A percentile compares a stretch with the other conserved stretches of the same genome.
Conservation (phyloP, 805 yeast species). For the Priceomyces melissophilus region DNA sequence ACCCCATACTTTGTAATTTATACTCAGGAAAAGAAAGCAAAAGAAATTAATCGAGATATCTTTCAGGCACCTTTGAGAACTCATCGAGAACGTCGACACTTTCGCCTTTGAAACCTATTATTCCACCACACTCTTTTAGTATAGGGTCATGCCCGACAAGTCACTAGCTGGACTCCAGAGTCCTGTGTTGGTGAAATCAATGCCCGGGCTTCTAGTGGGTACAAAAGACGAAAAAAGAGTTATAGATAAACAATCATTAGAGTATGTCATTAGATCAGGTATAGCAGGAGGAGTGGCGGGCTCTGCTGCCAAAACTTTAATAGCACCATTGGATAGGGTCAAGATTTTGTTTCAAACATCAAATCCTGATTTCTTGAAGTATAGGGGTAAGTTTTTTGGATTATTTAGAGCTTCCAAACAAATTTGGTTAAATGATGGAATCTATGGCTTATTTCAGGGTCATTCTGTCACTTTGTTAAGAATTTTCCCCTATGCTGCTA, state of each 20-base stretch:
- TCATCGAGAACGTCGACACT: no score
- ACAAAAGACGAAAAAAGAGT: conserved; percentile 19
- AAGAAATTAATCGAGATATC: no score
- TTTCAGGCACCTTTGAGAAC: no score
- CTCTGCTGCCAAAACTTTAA: conserved; percentile 89
- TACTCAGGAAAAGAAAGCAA: no score
- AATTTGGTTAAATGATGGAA: conserved; percentile 68
- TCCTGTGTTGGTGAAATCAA: no score
- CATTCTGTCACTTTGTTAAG: conserved; percentile 90
- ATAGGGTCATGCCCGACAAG: no score
- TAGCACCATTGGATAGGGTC: conserved; percentile 94
- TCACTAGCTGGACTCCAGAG: no score
- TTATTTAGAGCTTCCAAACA: conserved; percentile 65
- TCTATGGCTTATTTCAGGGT: conserved; percentile 84
- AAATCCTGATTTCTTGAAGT: conserved; percentile 80
- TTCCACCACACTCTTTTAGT: no score
- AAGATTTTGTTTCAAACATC: conserved; percentile 94
- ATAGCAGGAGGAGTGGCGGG: conserved; percentile 96
- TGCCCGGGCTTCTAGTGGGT: conserved; percentile 12
- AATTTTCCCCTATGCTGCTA: conserved; percentile 95
- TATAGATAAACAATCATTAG: conserved; percentile 67
- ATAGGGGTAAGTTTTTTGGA: conserved; percentile 78
- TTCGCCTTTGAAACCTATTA: no score
- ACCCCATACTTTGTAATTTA: no score
- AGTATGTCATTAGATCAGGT: conserved; percentile 80